Percentiles rank a stretch among this genome's conserved stretches.
Evolutionary conservation across 1,284 basidiomycete species (phyloP).

Genomic region (Psilocybe mexicana): DNA sequence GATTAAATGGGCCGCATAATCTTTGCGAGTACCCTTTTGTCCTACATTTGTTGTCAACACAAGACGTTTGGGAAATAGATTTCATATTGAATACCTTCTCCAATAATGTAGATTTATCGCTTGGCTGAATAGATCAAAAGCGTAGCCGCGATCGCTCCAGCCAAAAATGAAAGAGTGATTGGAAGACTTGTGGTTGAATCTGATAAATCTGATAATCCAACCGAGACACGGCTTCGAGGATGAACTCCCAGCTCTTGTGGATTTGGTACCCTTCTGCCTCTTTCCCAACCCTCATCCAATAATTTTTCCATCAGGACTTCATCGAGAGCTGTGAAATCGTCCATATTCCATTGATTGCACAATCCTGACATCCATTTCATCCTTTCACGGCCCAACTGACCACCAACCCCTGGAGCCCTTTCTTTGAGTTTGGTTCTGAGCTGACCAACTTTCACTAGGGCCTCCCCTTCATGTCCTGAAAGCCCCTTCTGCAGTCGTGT

Average conservation of each 20-base stretch:
- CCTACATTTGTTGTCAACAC: too few relatives aligned
- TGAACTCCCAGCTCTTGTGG: conserved; percentile 44
- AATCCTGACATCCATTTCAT: conserved; percentile 97
- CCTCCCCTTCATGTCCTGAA: conserved; percentile 74
- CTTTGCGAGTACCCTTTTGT: background rate
- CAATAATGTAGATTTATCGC: conserved; percentile 5
- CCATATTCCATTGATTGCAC: conserved; percentile 84
- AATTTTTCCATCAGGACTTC: conserved; percentile 59
- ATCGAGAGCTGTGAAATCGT: conserved; percentile 71
- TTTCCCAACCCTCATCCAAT: conserved; percentile 73
- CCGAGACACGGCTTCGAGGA: background rate
- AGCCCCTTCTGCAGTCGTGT: conserved; percentile 70
- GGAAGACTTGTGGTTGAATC: conserved; percentile 11
- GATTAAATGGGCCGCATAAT: background rate
- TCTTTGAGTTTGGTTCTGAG: conserved; percentile 70
- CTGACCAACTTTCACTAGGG: conserved; percentile 80
- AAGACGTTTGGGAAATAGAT: too few relatives aligned
- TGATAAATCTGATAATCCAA: background rate
- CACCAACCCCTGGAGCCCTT: conserved; percentile 78
- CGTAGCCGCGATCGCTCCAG: conserved; percentile 19
- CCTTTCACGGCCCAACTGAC: conserved; percentile 66
- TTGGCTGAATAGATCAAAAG: conserved; percentile 14
- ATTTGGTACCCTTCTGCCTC: conserved; percentile 46
- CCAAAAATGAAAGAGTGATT: conserved; percentile 16
- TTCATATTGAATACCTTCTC: background rate